These are phyloP conservation scores for Hymenoscyphus albidus DNA, from an alignment of 2,329 filamentous ascomycete species.

Conservation along the genomic window DNA sequence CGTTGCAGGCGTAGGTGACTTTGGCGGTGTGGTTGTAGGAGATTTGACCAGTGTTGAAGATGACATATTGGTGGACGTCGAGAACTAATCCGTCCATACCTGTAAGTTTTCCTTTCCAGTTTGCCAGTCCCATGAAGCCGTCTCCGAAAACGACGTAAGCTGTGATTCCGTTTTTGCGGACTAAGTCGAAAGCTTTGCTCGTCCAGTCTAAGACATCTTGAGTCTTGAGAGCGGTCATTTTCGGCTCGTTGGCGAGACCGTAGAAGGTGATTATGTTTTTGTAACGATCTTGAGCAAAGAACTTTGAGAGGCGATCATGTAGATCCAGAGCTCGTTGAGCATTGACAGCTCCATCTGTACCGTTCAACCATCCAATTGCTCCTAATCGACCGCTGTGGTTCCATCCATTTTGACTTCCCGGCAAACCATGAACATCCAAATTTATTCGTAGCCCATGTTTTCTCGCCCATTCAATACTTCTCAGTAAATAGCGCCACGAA, in stretches of 20 bases:
- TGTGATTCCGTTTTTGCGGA: slow-evolving; percentile 73
- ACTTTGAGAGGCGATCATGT: slow-evolving; percentile 80
- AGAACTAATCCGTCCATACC: slow-evolving; percentile 70
- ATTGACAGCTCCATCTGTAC: slow-evolving; percentile 76
- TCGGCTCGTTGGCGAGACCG: slow-evolving; percentile 89
- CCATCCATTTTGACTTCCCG: slow-evolving; percentile 95
- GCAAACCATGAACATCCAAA: slow-evolving; percentile 85
- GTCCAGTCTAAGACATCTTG: slow-evolving; percentile 76
- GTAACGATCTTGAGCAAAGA: slow-evolving; percentile 92
- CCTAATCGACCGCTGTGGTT: slow-evolving; percentile 89
- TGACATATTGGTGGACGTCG: slow-evolving; percentile 98
- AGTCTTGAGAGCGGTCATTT: slow-evolving; percentile 69
- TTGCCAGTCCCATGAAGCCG: slow-evolving; percentile 85
- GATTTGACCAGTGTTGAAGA: slow-evolving; percentile 90
- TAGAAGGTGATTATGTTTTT: slow-evolving; percentile 90
- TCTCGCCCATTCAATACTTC: slow-evolving; percentile 88
- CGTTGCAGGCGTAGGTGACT: slow-evolving; percentile 79
- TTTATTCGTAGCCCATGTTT: slow-evolving; percentile 91
- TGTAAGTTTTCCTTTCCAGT: slow-evolving; percentile 84
- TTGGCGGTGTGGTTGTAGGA: slow-evolving; percentile 77
- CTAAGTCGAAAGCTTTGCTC: slow-evolving; percentile 62
- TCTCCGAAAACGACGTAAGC: slow-evolving; percentile 82
- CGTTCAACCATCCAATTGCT: slow-evolving; percentile 81
- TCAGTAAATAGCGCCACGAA: slow-evolving; percentile 88
- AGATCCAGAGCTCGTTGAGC: slow-evolving; percentile 79